phyloP scores from a whole-genome alignment of 2,329 filamentous ascomycete genomes.

The Lasiodiplodia sp. region DNA sequence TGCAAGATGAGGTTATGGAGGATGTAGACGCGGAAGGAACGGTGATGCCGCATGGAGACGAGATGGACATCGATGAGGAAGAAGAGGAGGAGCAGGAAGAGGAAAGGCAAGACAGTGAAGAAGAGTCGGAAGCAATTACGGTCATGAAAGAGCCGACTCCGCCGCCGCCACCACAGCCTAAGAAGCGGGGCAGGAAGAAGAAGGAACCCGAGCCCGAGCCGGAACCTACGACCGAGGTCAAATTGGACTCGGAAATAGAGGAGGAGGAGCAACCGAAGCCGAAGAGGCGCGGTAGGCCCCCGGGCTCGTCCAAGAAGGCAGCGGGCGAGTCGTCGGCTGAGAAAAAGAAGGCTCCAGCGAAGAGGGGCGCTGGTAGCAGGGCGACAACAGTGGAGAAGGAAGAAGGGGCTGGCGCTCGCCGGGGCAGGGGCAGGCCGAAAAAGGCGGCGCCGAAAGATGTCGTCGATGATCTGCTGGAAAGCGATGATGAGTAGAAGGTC shows the following conservation, averaged over 20 bases:
- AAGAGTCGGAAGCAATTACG: conserved; percentile 29
- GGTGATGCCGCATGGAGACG: conserved; percentile 22
- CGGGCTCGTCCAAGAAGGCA: neutral
- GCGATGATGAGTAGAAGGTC: conserved; percentile 17
- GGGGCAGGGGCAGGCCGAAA: conserved; percentile 15
- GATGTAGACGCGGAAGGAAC: conserved; percentile 47
- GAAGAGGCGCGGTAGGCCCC: conserved; percentile 18
- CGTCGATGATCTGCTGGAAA: conserved; percentile 29
- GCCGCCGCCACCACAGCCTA: conserved; percentile 11
- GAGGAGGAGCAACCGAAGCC: neutral
- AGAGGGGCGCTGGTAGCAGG: neutral
- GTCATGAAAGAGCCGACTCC: conserved; percentile 7
- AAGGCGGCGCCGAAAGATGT: conserved; percentile 25
- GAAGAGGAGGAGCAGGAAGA: conserved; percentile 37
- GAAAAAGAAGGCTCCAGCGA: neutral
- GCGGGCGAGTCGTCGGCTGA: neutral
- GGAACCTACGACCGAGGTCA: neutral
- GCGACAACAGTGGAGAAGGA: conserved; percentile 1
- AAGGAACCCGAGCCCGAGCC: conserved; percentile 3
- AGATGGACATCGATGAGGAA: conserved; percentile 29
- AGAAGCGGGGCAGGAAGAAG: conserved; percentile 11
- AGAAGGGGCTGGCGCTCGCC: neutral
- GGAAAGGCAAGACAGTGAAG: conserved; percentile 33
- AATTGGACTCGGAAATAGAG: neutral
- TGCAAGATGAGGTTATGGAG: conserved; percentile 25